phyloP scores from a whole-genome alignment of 768 basidiomycete genomes.

The Nidularia pulvinata region DNA sequence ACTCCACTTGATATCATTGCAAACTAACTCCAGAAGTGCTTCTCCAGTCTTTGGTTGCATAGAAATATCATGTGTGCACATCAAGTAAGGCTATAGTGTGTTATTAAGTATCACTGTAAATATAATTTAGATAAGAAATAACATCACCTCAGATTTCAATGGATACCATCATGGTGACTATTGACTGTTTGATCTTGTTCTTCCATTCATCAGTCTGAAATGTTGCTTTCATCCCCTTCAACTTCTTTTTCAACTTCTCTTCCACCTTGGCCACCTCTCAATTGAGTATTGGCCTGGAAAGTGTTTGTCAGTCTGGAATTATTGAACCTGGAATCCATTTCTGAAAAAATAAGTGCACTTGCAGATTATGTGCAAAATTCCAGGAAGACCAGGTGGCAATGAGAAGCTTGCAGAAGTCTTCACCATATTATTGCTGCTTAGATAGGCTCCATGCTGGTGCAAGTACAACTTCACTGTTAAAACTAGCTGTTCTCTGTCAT shows the following conservation, averaged over 20 bases:
- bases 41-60: conserved; percentile 18
- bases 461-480: too few species aligned
- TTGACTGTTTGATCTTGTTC: conserved; percentile 16
- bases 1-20: conserved; percentile 12
- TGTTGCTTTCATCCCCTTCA: conserved; percentile 13
- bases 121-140: not conserved
- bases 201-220: conserved; percentile 25
- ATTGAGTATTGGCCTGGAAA: conserved; percentile 13
- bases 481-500: too few species aligned
- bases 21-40: conserved; percentile 15
- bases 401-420: too few species aligned
- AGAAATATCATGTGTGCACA: conserved; percentile 15
- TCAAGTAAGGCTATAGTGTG: conserved; percentile 8
- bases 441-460: too few species aligned
- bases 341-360: conserved; percentile 11
- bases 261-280: conserved; percentile 5
- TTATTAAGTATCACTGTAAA: not conserved
- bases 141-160: conserved; percentile 16
- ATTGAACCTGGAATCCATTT: conserved; percentile 17
- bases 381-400: conserved; percentile 5
- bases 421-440: too few species aligned
- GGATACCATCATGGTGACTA: conserved; percentile 20
- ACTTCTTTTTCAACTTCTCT: conserved; percentile 2
- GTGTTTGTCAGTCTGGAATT: conserved; percentile 9
- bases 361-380: conserved; percentile 16